Evolutionary conservation across 1,139 yeast species (phyloP).

Genomic region (Saccharomyces hybrid): DNA sequence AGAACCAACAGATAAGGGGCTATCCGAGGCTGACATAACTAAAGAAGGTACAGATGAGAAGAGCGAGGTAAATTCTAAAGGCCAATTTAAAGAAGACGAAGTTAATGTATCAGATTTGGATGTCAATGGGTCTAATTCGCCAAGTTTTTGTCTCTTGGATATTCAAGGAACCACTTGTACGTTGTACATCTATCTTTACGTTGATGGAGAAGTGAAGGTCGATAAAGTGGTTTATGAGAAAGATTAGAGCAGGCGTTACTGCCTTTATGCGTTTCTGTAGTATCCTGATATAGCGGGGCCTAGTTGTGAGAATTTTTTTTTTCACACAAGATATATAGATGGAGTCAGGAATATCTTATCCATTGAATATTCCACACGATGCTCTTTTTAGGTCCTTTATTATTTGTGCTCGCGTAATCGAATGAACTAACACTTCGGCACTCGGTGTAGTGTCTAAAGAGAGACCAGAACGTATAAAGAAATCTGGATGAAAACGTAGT

Average conservation of each 20-base stretch:
- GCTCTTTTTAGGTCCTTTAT: background rate
- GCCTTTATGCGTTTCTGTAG: background rate
- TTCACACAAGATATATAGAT: background rate
- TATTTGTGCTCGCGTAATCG: background rate
- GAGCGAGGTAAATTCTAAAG: background rate
- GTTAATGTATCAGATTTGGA: background rate
- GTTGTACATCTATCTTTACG: conserved; percentile 73
- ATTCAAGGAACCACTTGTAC: conserved; percentile 72
- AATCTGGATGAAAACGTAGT: background rate
- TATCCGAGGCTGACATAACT: conserved; percentile 7
- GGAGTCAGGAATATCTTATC: background rate
- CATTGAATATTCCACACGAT: background rate
- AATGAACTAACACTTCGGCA: background rate
- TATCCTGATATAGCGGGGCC: background rate
- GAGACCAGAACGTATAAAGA: background rate
- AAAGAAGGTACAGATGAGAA: conserved; percentile 3
- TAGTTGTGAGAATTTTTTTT: background rate
- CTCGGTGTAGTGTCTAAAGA: background rate
- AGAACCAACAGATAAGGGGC: conserved; percentile 12
- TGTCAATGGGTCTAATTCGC: conserved; percentile 41
- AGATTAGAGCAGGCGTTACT: conserved; percentile 27
- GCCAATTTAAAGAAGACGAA: background rate
- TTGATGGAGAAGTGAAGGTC: conserved; percentile 80
- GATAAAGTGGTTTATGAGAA: conserved; percentile 81
- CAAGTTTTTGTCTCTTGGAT: conserved; percentile 85